Evolutionary conservation across 2,329 filamentous ascomycete species (phyloP), one percentile per base, ranked within the genome.

Genomic region (Amauroascus verrucosus): DNA sequence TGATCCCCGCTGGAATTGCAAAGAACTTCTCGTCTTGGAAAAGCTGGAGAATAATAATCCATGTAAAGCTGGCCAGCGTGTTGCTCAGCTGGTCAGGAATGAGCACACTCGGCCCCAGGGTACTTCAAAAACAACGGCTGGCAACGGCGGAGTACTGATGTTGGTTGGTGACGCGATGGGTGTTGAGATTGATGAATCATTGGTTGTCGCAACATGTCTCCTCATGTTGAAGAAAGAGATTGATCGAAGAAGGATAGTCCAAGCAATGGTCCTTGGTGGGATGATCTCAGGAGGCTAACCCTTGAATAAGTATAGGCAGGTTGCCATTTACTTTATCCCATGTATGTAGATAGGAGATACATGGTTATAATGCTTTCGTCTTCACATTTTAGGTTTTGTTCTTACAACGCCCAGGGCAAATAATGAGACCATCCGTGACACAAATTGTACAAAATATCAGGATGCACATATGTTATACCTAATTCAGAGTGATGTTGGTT

Each of bases 191-290:
- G 68, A 68, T 13, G 71, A 79, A 60, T 67, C 73, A n/a, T 57
- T 83, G 18, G 70, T 77, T 8, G 72, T 83, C 16, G 73, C 75
- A 41, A 82, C 77, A 14, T 80, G 76, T 54, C 59, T 84, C 53
- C 65, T 76, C 14, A 82, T 85, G 80, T 63, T 84, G 59, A 84
- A 84, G 75, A 80, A 77, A 65, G 82, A 84, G 71, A 69, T 82
- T 48, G 81, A 84, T 63, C 69, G 81, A 40, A 69, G 78, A 58
- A 70, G 78, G 54, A 62, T 71, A 55, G 65, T 76, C 48, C 78
- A 83, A 70, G 65, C 74, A 43, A 72, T 73, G 54, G 65, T 72
- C 7, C 20, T 60, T 40, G 13, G 18, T 26, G 55, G 48, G 6
- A 35, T 44, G 6, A 18, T 26, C 24, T 30, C 35, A 1, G 40